Evolutionary conservation across 1,139 yeast species (phyloP), one percentile per base, ranked within the genome.

Genomic region (Magnusiomyces paraingens): DNA sequence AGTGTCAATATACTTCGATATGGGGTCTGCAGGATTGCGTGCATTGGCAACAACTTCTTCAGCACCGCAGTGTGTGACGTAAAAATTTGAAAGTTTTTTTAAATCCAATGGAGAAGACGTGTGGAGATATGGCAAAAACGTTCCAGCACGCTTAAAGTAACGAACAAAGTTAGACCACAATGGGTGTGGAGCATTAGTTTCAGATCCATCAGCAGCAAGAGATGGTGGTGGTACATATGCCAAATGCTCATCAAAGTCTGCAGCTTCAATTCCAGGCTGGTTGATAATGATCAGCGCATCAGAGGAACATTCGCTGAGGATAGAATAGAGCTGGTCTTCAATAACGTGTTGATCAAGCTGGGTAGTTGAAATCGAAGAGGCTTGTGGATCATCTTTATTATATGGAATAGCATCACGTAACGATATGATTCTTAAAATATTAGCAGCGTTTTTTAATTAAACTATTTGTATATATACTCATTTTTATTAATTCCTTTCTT

Each of bases 211-310:
- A 3, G 29, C 39, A 20, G 36, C 4, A 26, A 26, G 32, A 8
- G 32, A 26, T 26, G 32, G 32, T 8, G 32, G 32, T 18, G 41
- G 6, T n/a, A 20, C 22, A 21, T 20, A 22, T 62, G 18, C 63
- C 8, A 26, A 26, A 57, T 36, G 62, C 67, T 53, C 66, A 65
- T 35, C 55, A 56, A 88, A 72, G 67, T 88, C 95, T n/a, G 70
- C 70, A 51, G 76, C 70, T 1, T 68, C 68, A 53, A 88, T 67
- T 0, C 94, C 94, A 0, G 95, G 95, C 48, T 81, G 81, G 62
- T 86, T 80, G 0, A 87, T 73, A 15, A 88, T 68, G 1, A 89
- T 63, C 61, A 84, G 86, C 0, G 84, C 86, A 65, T 87, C 86
- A 0, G 91, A 80, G 1, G 82, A 71, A 64, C 96, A 89, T 45